phyloP scores from a whole-genome alignment of 345 rosid species.

The Iberis pinnata region DNA sequence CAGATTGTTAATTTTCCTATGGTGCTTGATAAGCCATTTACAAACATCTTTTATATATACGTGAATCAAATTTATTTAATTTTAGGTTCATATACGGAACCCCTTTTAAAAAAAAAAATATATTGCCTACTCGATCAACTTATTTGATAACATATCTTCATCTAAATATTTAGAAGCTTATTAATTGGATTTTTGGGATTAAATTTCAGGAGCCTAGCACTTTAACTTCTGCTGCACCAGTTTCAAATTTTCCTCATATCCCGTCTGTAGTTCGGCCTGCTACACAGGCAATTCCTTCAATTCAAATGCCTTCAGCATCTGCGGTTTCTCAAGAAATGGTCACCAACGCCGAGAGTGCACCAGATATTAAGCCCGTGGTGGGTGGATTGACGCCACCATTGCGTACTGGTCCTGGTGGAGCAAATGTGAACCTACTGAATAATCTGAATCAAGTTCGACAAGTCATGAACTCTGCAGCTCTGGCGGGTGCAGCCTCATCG shows the following conservation, averaged over 20 bases:
- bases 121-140: background rate
- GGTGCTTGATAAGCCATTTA: constrained; percentile 7
- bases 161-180: background rate
- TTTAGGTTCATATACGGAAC: constrained; percentile 3
- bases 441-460: constrained; percentile 86
- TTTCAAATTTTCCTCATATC: constrained; percentile 60
- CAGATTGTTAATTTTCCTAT: background rate
- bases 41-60: background rate
- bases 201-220: constrained; percentile 74
- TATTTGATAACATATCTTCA: background rate
- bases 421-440: constrained; percentile 83
- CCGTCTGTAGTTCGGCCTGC: constrained; percentile 68
- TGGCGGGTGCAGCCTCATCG: constrained; percentile 82
- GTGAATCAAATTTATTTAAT: background rate
- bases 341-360: constrained; percentile 45
- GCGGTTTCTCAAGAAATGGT: constrained; percentile 71
- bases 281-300: constrained; percentile 58
- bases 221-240: constrained; percentile 58
- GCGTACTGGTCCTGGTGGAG: constrained; percentile 68
- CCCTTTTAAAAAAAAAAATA: background rate
- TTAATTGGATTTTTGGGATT: constrained; percentile 11
- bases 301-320: constrained; percentile 81
- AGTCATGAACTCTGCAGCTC: constrained; percentile 78
- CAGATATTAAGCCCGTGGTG: constrained; percentile 75
- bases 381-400: constrained; percentile 56